Percentiles rank a stretch among this genome's conserved stretches.
Conservation (phyloP, 2,329 filamentous ascomycete genomes). For the Colletotrichum shisoi region DNA sequence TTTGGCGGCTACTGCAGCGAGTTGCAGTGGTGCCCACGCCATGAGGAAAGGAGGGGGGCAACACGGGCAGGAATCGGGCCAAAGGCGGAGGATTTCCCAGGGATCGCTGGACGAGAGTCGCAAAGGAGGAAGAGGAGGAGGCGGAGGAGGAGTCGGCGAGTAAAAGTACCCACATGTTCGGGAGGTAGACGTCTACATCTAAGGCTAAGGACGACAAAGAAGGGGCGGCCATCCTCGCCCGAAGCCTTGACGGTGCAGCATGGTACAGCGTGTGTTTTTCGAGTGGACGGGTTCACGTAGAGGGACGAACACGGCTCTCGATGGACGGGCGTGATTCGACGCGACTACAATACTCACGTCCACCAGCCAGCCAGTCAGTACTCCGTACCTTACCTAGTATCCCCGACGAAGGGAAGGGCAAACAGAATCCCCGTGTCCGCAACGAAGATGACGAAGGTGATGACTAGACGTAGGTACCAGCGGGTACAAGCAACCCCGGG, state of each 20-base stretch:
- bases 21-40: conserved; percentile 30
- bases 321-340: conserved; percentile 27
- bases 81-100: conserved; percentile 36
- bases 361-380: too few relatives aligned
- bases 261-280: conserved; percentile 36
- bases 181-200: too few relatives aligned
- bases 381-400: too few relatives aligned
- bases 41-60: conserved; percentile 16
- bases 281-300: conserved; percentile 19
- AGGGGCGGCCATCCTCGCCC: neutral
- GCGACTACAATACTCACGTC: neutral
- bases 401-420: neutral
- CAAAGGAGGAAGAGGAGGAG: conserved; percentile 20
- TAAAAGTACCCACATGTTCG: conserved; percentile 24
- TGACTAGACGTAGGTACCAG: conserved; percentile 17
- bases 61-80: conserved; percentile 32
- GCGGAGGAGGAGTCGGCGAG: conserved; percentile 15
- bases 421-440: conserved; percentile 23
- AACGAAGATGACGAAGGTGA: neutral
- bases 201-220: too few relatives aligned
- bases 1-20: conserved; percentile 29
- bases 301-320: conserved; percentile 30
- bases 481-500: neutral
- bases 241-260: conserved; percentile 34
- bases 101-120: conserved; percentile 29